Evolutionary conservation across 2,329 filamentous ascomycete genomes (phyloP), one percentile per base, ranked within the genome.

Genomic region (Volutella citrinella): DNA sequence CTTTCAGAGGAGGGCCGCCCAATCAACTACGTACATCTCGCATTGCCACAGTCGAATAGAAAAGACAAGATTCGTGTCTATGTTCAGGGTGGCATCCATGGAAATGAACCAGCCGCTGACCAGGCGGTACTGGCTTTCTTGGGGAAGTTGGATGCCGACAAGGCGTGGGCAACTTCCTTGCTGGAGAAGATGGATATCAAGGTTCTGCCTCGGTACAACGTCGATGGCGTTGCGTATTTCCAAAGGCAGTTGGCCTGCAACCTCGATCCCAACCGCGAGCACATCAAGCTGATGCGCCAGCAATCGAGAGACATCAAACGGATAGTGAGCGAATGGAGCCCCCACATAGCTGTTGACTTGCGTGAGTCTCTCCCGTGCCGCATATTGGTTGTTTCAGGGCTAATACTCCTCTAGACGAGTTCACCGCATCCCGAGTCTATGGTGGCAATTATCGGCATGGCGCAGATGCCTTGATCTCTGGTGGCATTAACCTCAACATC

Each of bases 401-500:
- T 14, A 11, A n/a, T 12, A 11, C 12, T 24, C 22, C 20, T 4
- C 18, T n/a, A 36, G 34, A 55, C 17, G 52, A 55, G 17, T 55
- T 43, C 13, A 49, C 49, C 6, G 53, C 53, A 10, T 47, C 50
- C 6, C 34, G 48, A 1, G 38, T 45, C 13, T 56, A 46, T 8
- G 53, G 54, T 1, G 49, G 42, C 10, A 23, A 51, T 6, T 34
- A 46, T 3, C 47, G 50, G 19, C 52, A 52, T 15, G 49, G 52
- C 1, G 31, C 49, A 1, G 53, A 56, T 14, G 49, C 51, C 4
- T 49, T 55, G 11, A 46, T 56, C 6, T 49, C 52, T 1, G 38
- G 47, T 0, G 51, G 56, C 40, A 55, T 54, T 35, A 56, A 56
- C 14, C 20, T 54, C 7, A 56, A 56, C 11, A 56, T 52, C 4